Conservation (phyloP, 2,329 filamentous ascomycete species). For the Amphichorda felina region DNA sequence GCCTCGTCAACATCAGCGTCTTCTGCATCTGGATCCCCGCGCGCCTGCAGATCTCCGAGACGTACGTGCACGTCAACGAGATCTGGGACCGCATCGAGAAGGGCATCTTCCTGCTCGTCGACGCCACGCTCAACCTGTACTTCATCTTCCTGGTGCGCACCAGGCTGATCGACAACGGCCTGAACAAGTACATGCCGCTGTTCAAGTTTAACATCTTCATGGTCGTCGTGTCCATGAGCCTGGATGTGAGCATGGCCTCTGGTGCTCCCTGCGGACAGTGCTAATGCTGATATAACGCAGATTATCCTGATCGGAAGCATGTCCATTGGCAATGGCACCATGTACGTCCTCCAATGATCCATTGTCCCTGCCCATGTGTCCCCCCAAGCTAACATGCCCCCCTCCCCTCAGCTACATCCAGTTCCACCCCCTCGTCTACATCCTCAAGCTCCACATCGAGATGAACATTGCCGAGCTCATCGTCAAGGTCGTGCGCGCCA, state of each 20-base stretch:
- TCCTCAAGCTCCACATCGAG: constrained; percentile 36
- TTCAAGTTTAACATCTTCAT: constrained; percentile 18
- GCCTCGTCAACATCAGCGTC: constrained; percentile 36
- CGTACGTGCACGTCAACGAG: constrained; percentile 30
- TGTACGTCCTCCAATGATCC: too few relatives aligned
- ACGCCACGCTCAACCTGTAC: constrained; percentile 34
- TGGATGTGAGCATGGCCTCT: constrained; percentile 11
- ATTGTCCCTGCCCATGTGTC: too few relatives aligned
- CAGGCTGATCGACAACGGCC: constrained; percentile 30
- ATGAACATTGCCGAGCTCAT: constrained; percentile 39
- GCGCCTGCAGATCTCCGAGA: constrained; percentile 26
- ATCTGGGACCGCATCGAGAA: constrained; percentile 43
- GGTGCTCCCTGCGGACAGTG: too few relatives aligned
- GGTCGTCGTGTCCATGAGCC: constrained; percentile 11
- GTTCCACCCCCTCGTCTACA: constrained; percentile 33
- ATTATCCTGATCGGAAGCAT: constrained; percentile 13
- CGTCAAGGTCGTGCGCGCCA: constrained; percentile 8
- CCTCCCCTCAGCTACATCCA: constrained; percentile 11
- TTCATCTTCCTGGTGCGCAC: constrained; percentile 33
- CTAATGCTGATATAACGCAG: neutral
- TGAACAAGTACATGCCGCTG: constrained; percentile 33
- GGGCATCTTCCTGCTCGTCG: constrained; percentile 34
- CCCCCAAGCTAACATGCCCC: neutral
- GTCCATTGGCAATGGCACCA: constrained; percentile 12
- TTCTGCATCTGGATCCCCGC: constrained; percentile 43